These are phyloP conservation scores for Fagus crenata DNA, from an alignment of 306 rosid species.

Conservation along the genomic window DNA sequence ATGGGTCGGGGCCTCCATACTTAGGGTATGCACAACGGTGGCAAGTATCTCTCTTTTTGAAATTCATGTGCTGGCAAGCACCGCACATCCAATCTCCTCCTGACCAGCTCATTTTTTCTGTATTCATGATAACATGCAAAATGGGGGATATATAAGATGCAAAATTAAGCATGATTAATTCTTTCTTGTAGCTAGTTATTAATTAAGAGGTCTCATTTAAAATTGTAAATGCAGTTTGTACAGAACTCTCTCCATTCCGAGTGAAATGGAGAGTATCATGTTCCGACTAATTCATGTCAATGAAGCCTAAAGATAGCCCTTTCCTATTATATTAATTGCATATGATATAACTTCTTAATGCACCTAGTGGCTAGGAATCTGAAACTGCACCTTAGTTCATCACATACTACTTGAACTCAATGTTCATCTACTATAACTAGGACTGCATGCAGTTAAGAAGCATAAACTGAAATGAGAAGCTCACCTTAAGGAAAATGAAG, in stretches of 20 bases:
- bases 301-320: too few species aligned
- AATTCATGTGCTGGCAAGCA: conserved; percentile 85
- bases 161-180: conserved; percentile 8
- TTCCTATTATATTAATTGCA: too few species aligned
- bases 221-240: too few species aligned
- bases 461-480: conserved; percentile 22
- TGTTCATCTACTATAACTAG: background rate
- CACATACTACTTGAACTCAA: background rate
- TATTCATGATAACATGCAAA: conserved; percentile 1
- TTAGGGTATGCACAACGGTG: conserved; percentile 85
- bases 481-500: conserved; percentile 46
- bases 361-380: too few species aligned
- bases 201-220: too few species aligned
- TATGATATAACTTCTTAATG: too few species aligned
- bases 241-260: too few species aligned
- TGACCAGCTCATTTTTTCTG: conserved; percentile 80
- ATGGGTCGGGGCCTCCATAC: conserved; percentile 84
- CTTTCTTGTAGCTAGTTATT: conserved; percentile 12
- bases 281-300: too few species aligned
- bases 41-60: conserved; percentile 84
- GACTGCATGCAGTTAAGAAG: background rate
- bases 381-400: too few species aligned
- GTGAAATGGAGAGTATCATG: too few species aligned
- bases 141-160: conserved; percentile 2
- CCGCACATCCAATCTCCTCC: conserved; percentile 98